These are phyloP conservation scores for Populus hybrid DNA, from an alignment of 441 rosid species.

Conservation along the genomic window DNA sequence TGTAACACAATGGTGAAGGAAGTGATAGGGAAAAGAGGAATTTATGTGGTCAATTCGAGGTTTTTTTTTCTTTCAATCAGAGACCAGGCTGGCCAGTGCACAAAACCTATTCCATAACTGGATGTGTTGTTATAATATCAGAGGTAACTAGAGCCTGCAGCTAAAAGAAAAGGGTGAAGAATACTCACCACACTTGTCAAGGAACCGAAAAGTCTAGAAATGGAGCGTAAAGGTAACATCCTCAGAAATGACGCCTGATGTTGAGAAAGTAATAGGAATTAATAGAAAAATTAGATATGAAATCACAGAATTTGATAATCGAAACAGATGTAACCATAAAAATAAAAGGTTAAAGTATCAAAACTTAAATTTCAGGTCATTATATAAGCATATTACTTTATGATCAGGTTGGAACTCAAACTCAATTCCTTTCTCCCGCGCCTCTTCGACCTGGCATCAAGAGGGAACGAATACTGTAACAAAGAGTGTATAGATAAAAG, in stretches of 20 bases:
- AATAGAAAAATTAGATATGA: constrained; percentile 8
- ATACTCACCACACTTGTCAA: constrained; percentile 61
- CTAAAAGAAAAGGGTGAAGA: constrained; percentile 15
- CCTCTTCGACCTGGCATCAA: constrained; percentile 66
- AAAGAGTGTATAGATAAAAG: not conserved
- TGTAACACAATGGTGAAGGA: not conserved
- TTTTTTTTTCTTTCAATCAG: not conserved
- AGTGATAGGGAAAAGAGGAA: constrained; percentile 3
- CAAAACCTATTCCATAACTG: not conserved
- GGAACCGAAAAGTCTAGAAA: constrained; percentile 87
- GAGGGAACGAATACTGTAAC: constrained; percentile 10
- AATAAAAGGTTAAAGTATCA: not conserved
- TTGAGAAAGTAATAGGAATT: constrained; percentile 16
- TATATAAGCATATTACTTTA: constrained; percentile 42
- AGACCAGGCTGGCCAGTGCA: not conserved
- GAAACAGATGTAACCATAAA: constrained; percentile 3
- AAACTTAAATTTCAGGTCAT: constrained; percentile 11
- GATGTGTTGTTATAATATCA: not conserved
- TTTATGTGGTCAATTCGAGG: not conserved
- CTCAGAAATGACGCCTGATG: constrained; percentile 72
- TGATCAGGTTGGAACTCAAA: constrained; percentile 75
- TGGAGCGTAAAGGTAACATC: constrained; percentile 74
- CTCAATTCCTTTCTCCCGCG: constrained; percentile 74
- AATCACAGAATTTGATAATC: not conserved
- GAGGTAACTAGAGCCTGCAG: not conserved